phyloP scores from a whole-genome alignment of 73 alveolate genomes.

The Tetrahymena thermophila region DNA sequence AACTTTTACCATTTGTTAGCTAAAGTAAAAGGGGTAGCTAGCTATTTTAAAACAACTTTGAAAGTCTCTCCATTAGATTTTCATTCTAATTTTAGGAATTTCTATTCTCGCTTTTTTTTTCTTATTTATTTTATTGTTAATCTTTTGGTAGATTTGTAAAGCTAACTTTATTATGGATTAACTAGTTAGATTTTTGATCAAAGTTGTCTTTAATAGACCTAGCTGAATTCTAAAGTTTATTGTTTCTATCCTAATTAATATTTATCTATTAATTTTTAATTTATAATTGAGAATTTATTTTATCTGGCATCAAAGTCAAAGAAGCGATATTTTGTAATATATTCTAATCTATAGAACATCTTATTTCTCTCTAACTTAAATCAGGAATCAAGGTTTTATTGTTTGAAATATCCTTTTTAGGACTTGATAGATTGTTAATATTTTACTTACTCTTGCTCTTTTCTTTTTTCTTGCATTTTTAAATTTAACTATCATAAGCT shows the following conservation, averaged over 20 bases:
- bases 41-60: not conserved
- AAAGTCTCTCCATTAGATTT: not conserved
- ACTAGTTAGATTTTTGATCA: too few relatives aligned
- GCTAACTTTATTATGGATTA: too few relatives aligned
- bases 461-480: too few relatives aligned
- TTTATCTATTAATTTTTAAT: too few relatives aligned
- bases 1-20: not conserved
- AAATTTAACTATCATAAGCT: not conserved
- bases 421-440: too few relatives aligned
- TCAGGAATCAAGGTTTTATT: too few relatives aligned
- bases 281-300: not conserved
- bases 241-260: too few relatives aligned
- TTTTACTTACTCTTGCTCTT: not conserved
- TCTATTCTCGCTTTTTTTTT: too few relatives aligned
- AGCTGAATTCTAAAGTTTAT: too few relatives aligned
- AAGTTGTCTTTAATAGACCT: too few relatives aligned
- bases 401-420: not conserved
- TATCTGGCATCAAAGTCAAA: not conserved
- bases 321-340: not conserved
- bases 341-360: not conserved
- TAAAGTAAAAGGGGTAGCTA: not conserved
- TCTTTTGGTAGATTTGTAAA: too few relatives aligned
- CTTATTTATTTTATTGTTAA: too few relatives aligned
- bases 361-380: not conserved
- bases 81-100: not conserved